Percentiles rank a stretch among this genome's conserved stretches.
Evolutionary conservation across 2,329 filamentous ascomycete species (phyloP).

Genomic region (Penicillium verrucosum): DNA sequence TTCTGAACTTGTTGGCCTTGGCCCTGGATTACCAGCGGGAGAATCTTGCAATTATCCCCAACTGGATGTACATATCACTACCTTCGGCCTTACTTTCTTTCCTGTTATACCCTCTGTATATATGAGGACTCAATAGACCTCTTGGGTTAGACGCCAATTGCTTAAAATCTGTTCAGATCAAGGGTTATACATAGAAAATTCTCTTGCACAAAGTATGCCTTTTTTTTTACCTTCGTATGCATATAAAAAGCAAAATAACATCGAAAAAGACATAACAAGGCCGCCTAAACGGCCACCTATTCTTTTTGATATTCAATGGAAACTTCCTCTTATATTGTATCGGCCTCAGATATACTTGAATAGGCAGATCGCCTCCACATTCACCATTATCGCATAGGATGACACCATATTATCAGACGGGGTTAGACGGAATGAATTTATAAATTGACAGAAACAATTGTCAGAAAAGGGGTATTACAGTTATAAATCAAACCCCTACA

Average conservation of each 20-base stretch:
- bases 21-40: neutral
- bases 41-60: neutral
- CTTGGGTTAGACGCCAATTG: neutral
- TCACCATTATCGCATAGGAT: constrained; percentile 12
- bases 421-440: neutral
- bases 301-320: no score
- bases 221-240: no score
- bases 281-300: no score
- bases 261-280: no score
- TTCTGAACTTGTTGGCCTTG: neutral
- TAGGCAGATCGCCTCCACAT: constrained; percentile 9
- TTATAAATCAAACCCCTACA: neutral
- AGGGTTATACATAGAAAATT: no score
- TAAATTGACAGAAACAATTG: neutral
- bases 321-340: neutral
- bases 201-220: no score
- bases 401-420: constrained; percentile 13
- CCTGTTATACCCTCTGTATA: constrained; percentile 2
- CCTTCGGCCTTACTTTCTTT: neutral
- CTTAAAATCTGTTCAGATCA: no score
- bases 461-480: neutral
- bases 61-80: constrained; percentile 15
- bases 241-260: no score
- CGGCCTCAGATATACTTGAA: constrained; percentile 4
- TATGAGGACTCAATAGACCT: constrained; percentile 14